Evolutionary conservation across 495 filamentous ascomycete genomes (phyloP).

Genomic region (Tuber umbilicatum): DNA sequence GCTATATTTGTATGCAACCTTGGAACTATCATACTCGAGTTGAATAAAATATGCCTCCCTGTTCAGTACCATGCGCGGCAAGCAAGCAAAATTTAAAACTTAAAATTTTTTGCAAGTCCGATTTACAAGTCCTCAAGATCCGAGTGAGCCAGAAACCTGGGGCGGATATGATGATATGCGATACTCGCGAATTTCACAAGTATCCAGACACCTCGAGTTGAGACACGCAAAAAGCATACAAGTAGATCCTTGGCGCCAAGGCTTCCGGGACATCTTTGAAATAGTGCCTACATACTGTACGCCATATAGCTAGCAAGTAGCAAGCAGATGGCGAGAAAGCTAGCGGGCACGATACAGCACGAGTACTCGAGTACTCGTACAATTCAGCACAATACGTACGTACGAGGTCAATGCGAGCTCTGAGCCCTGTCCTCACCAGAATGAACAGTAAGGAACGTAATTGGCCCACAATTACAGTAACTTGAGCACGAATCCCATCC

Average conservation of each 20-base stretch:
- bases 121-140: background rate
- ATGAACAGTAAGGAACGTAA: background rate
- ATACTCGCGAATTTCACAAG: background rate
- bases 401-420: background rate
- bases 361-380: no score
- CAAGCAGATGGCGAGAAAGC: background rate
- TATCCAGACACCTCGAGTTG: background rate
- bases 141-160: background rate
- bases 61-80: background rate
- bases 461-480: background rate
- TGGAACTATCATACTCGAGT: background rate
- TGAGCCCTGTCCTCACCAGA: background rate
- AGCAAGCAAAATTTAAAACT: no score
- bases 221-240: background rate
- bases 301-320: background rate
- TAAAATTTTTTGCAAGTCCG: background rate
- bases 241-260: background rate
- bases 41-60: background rate
- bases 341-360: no score
- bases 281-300: background rate
- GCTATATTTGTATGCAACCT: background rate
- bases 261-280: no score
- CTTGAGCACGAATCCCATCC: background rate
- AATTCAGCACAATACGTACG: no score
- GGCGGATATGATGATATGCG: background rate